A percentile compares a stretch with the other conserved stretches of the same genome.
Conservation (phyloP, 2,329 filamentous ascomycete species). For the Saccharata proteae region DNA sequence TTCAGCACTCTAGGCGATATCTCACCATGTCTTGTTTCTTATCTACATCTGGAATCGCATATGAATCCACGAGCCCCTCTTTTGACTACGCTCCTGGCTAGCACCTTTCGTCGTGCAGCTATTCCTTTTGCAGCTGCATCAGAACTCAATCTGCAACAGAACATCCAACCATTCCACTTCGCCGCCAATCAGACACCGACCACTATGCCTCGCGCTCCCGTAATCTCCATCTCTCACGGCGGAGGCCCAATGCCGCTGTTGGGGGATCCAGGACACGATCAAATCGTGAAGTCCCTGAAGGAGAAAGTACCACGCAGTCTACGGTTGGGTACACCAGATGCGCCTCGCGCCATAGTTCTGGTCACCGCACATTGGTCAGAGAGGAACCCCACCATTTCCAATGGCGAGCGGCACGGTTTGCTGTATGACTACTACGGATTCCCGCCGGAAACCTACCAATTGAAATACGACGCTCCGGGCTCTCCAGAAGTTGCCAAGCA, state of each 20-base stretch:
- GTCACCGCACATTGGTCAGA: conserved; percentile 49
- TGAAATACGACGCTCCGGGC: conserved; percentile 46
- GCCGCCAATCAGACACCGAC: conserved; percentile 3
- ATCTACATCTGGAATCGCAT: neutral
- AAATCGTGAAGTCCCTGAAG: conserved; percentile 40
- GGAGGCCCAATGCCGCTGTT: conserved; percentile 46
- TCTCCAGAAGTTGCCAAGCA: conserved; percentile 41
- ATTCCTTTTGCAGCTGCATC: conserved; percentile 1
- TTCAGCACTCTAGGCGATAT: neutral
- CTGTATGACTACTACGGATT: conserved; percentile 51
- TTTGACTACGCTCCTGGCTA: conserved; percentile 4
- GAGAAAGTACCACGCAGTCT: conserved; percentile 44
- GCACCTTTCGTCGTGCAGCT: conserved; percentile 1
- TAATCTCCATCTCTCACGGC: conserved; percentile 28
- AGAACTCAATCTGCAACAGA: conserved; percentile 1
- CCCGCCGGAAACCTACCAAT: conserved; percentile 41
- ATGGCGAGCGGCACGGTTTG: conserved; percentile 34
- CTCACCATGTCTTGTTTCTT: neutral
- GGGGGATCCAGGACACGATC: conserved; percentile 40
- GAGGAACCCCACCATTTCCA: conserved; percentile 38
- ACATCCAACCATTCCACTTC: conserved; percentile 7
- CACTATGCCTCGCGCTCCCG: conserved; percentile 20
- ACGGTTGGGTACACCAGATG: conserved; percentile 38
- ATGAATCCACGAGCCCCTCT: conserved; percentile 4
- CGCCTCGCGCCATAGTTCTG: conserved; percentile 41